Evolutionary conservation across 805 yeast genomes (phyloP).

Genomic region (Teunomyces stri): DNA sequence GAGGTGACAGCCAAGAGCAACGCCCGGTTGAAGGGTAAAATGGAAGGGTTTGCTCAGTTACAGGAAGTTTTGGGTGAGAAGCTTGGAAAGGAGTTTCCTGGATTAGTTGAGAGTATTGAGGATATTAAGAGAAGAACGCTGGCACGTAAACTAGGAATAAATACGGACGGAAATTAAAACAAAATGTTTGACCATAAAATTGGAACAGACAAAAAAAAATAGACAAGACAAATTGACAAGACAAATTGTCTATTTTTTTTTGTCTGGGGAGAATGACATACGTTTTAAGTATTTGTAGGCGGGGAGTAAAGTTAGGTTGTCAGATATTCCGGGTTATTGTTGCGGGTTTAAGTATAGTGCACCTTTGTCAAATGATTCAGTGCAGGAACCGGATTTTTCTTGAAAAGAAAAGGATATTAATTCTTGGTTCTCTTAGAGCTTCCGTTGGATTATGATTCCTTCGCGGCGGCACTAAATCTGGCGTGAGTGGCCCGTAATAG

Average conservation of each 20-base stretch:
- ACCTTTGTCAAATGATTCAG: too few relatives aligned
- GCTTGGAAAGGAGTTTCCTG: conserved; percentile 77
- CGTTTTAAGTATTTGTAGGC: too few relatives aligned
- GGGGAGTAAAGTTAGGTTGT: too few relatives aligned
- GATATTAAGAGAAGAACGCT: conserved; percentile 49
- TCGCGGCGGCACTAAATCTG: not conserved
- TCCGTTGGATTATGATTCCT: not conserved
- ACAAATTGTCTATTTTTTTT: too few relatives aligned
- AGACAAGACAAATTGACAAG: too few relatives aligned
- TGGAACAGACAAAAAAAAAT: too few relatives aligned
- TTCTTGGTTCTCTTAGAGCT: not conserved
- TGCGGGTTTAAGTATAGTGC: too few relatives aligned
- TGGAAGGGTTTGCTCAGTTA: conserved; percentile 63
- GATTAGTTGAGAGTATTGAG: conserved; percentile 56
- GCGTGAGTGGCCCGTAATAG: not conserved
- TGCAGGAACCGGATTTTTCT: too few relatives aligned
- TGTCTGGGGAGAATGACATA: too few relatives aligned
- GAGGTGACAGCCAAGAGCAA: conserved; percentile 90
- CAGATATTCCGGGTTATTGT: too few relatives aligned
- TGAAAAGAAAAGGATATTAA: too few relatives aligned
- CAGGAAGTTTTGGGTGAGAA: conserved; percentile 66
- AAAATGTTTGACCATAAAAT: not conserved
- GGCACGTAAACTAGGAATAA: not conserved
- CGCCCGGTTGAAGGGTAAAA: conserved; percentile 83
- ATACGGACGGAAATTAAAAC: not conserved